Evolutionary conservation across 2,329 filamentous ascomycete genomes (phyloP), one percentile per base, ranked within the genome.

Genomic region (Metarhizium anisopliae): DNA sequence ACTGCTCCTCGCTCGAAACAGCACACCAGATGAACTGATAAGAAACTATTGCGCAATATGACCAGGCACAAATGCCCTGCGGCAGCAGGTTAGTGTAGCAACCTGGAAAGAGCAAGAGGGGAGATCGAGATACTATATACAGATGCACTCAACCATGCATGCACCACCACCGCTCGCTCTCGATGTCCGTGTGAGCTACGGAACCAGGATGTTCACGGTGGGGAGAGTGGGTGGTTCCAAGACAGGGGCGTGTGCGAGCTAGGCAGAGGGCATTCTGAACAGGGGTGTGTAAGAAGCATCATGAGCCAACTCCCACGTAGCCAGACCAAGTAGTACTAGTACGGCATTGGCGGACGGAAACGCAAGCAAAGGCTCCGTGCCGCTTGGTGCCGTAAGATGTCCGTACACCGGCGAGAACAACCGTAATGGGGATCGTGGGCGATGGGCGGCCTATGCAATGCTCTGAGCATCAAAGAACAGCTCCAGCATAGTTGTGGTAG

Each of bases 21-120:
- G 18, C 14, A 16, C 7, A 18, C 10, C 18, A 36, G 50, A 51
- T 50, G 16, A 38, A 38, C 50, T 38, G 20, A 29, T 25, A 38
- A 38, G 32, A 20, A 10, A 42, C 10, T 36, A 29, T 51, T 51
- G 50, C 20, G 45, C 25, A 16, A 49, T 49, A 29, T 52, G 42
- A 13, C 38, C 53, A 56, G 56, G 54, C 45, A 56, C 30, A 18
- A 20, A 58, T 25, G 56, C 53, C 56, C 56, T 58, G 53, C 53
- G n/a, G 45, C n/a, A 50, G 56, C 56, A 49, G 53, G 56, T 29
- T 36, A 20, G 32, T 45, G 20, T 16, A 8, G 18, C 3, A 10
- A 18, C 13, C 11, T 29, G n/a, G 32, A 7, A 29, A 10, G 13
- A 10, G 35, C n/a, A 11, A 36, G 38, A 53, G 29, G 56, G 56